Conservation (phyloP, 2,329 filamentous ascomycete genomes). For the Arachnopeziza araneosa region DNA sequence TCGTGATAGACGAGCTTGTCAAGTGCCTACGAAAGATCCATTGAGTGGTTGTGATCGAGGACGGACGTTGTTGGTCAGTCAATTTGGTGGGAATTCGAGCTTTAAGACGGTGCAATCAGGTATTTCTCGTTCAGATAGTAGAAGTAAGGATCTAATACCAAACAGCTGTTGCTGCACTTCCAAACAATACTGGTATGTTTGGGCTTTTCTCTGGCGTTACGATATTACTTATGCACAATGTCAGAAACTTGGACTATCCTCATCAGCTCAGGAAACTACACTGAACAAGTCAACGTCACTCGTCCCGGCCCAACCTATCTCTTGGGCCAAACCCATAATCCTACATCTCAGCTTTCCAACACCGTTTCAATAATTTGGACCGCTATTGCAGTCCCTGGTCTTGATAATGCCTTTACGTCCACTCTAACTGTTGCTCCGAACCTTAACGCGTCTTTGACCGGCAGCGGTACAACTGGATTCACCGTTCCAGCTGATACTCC, state of each 20-base stretch:
- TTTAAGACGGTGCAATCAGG: constrained; percentile 26
- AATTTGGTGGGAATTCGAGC: constrained; percentile 6
- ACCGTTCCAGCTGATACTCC: constrained; percentile 55
- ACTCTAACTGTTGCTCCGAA: constrained; percentile 59
- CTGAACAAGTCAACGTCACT: constrained; percentile 56
- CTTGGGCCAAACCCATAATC: constrained; percentile 42
- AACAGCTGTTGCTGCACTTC: constrained; percentile 22
- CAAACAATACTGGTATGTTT: constrained; percentile 23
- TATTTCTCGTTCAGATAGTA: constrained; percentile 1
- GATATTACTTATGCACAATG: background rate
- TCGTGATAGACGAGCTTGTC: constrained; percentile 18
- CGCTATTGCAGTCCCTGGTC: constrained; percentile 43
- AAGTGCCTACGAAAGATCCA: constrained; percentile 16
- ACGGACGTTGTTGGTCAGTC: constrained; percentile 20
- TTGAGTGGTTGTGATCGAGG: constrained; percentile 22
- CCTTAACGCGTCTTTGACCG: constrained; percentile 56
- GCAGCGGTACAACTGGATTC: constrained; percentile 55
- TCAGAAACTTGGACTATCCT: constrained; percentile 46
- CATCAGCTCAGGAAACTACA: constrained; percentile 54
- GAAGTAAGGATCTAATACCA: constrained; percentile 5
- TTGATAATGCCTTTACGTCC: constrained; percentile 57
- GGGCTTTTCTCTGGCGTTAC: background rate
- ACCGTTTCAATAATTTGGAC: constrained; percentile 54
- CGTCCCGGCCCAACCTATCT: constrained; percentile 55
- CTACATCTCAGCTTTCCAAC: constrained; percentile 29